Evolutionary conservation across 768 basidiomycete species (phyloP).

Genomic region (Paxillus involutus): DNA sequence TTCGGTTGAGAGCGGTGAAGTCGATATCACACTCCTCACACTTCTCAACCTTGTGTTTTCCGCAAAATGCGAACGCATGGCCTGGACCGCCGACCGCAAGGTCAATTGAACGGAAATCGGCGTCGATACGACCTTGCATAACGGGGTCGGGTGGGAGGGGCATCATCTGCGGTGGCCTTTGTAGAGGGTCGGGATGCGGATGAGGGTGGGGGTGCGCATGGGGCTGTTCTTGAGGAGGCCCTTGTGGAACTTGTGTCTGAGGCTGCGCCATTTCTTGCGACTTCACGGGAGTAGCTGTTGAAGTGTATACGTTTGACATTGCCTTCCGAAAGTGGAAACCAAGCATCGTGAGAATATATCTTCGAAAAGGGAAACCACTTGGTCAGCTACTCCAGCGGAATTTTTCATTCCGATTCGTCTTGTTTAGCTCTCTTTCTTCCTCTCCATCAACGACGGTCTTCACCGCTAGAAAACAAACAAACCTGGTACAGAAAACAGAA

Average conservation of each 20-base stretch:
- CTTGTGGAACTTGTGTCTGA: constrained; percentile 60
- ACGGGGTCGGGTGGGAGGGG: constrained; percentile 60
- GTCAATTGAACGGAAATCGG: constrained; percentile 59
- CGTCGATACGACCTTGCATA: constrained; percentile 76
- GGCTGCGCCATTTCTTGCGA: constrained; percentile 55
- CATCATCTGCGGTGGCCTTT: constrained; percentile 42
- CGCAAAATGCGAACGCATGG: constrained; percentile 58
- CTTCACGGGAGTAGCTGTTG: background rate
- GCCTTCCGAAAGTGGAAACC: background rate
- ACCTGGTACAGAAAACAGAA: constrained; percentile 26
- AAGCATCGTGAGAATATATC: constrained; percentile 11
- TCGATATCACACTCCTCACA: constrained; percentile 75
- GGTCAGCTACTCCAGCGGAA: constrained; percentile 28
- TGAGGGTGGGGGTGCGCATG: constrained; percentile 47
- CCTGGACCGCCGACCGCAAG: constrained; percentile 56
- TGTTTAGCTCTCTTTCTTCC: constrained; percentile 23
- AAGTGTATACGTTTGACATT: too few species aligned
- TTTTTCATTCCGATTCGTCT: constrained; percentile 20
- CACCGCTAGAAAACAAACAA: constrained; percentile 30
- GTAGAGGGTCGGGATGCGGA: constrained; percentile 29
- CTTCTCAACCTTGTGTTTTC: constrained; percentile 66
- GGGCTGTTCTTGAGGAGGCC: constrained; percentile 18
- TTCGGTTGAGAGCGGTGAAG: constrained; percentile 72
- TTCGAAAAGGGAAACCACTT: constrained; percentile 1
- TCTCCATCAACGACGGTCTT: constrained; percentile 26